A percentile compares a stretch with the other conserved stretches of the same genome.
Conservation (phyloP, 1,284 basidiomycete genomes). For the Kalmanozyma brasiliensis region DNA sequence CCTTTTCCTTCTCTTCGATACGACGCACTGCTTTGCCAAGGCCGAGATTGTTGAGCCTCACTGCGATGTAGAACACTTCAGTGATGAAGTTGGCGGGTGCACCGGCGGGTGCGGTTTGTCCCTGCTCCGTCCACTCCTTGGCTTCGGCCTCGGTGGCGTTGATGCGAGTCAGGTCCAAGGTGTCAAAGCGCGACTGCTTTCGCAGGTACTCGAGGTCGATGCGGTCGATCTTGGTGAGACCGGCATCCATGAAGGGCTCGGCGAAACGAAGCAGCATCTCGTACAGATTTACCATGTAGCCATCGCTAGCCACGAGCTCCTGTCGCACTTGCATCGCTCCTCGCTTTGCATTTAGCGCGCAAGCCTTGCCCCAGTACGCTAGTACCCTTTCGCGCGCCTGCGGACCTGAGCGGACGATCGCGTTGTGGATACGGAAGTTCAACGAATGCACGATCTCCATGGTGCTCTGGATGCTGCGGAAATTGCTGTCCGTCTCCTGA, state of each 20-base stretch:
- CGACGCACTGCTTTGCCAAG: slow-evolving; percentile 72
- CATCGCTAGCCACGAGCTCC: slow-evolving; percentile 85
- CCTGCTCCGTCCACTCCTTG: slow-evolving; percentile 52
- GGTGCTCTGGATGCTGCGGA: slow-evolving; percentile 54
- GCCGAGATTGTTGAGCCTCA: slow-evolving; percentile 66
- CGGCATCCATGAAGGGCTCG: slow-evolving; percentile 96
- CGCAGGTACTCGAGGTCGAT: slow-evolving; percentile 81
- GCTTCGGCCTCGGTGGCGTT: slow-evolving; percentile 64
- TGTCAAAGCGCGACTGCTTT: slow-evolving; percentile 59
- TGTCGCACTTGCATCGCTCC: slow-evolving; percentile 89
- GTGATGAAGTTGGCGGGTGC: slow-evolving; percentile 83
- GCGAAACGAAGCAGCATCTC: slow-evolving; percentile 84
- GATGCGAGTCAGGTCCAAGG: slow-evolving; percentile 60
- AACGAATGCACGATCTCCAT: slow-evolving; percentile 73
- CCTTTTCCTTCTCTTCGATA: slow-evolving; percentile 80
- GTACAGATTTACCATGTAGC: slow-evolving; percentile 92
- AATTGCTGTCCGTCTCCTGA: slow-evolving; percentile 55
- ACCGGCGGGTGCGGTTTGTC: slow-evolving; percentile 7
- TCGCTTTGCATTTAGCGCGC: slow-evolving; percentile 83
- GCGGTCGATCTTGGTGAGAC: slow-evolving; percentile 84
- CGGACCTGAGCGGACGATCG: slow-evolving; percentile 83
- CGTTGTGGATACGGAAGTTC: slow-evolving; percentile 88
- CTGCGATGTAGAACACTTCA: slow-evolving; percentile 84
- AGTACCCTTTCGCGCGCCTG: slow-evolving; percentile 84
- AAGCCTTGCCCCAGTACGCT: slow-evolving; percentile 80